Percentiles rank a stretch among this genome's conserved stretches.
These are phyloP conservation scores for Achaetomiella virescens DNA, from an alignment of 495 filamentous ascomycete species.

Conservation along the genomic window DNA sequence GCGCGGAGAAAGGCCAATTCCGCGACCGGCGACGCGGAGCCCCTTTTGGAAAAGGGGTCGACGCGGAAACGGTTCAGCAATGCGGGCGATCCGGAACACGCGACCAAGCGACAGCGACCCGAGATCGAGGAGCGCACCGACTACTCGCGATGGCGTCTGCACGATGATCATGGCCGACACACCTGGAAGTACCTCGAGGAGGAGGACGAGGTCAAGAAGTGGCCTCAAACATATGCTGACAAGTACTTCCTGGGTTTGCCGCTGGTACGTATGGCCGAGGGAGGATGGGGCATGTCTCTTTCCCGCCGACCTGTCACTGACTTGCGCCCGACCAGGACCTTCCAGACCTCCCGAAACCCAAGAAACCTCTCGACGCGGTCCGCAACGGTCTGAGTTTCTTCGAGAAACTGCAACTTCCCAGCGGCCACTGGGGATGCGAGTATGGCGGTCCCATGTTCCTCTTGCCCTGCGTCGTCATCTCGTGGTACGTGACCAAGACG, in stretches of 20 bases:
- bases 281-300: background rate
- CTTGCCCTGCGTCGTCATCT: slow-evolving; percentile 73
- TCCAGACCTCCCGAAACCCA: slow-evolving; percentile 61
- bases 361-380: slow-evolving; percentile 67
- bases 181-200: slow-evolving; percentile 90
- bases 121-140: slow-evolving; percentile 57
- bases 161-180: slow-evolving; percentile 74
- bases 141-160: slow-evolving; percentile 73
- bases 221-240: slow-evolving; percentile 82
- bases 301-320: background rate
- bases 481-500: slow-evolving; percentile 89
- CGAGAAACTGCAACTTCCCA: slow-evolving; percentile 77
- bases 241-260: slow-evolving; percentile 75
- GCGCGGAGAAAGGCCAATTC: slow-evolving; percentile 14
- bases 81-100: slow-evolving; percentile 19
- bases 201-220: slow-evolving; percentile 64
- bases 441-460: slow-evolving; percentile 90
- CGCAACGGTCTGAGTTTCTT: slow-evolving; percentile 86
- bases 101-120: slow-evolving; percentile 26
- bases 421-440: slow-evolving; percentile 94
- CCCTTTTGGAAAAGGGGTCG: slow-evolving; percentile 18
- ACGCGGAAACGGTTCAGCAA: slow-evolving; percentile 32
- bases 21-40: slow-evolving; percentile 1
- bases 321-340: slow-evolving; percentile 49
- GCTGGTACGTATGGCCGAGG: slow-evolving; percentile 23